Percentiles rank a stretch among this genome's conserved stretches.
Evolutionary conservation across 176 grass and related monocot genomes (phyloP).

Genomic region (Oryza punctata): DNA sequence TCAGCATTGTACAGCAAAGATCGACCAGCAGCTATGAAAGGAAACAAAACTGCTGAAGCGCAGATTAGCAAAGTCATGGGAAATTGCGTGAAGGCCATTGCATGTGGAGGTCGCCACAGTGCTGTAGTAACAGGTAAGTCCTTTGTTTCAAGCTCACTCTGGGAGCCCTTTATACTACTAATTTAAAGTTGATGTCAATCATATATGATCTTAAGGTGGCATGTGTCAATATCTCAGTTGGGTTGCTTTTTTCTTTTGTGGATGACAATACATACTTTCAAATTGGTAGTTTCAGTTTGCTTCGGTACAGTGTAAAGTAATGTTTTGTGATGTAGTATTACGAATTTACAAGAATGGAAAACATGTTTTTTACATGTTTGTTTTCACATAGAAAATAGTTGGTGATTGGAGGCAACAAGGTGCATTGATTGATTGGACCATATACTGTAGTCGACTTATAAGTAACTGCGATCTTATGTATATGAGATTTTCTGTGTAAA

Average conservation of each 20-base stretch:
- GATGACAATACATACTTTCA: background rate
- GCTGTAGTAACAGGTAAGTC: slow-evolving; percentile 84
- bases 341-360: background rate
- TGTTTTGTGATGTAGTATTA: background rate
- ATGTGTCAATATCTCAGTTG: slow-evolving; percentile 5
- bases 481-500: background rate
- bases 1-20: slow-evolving; percentile 70
- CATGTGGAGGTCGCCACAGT: slow-evolving; percentile 97
- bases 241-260: slow-evolving; percentile 1
- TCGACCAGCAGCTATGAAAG: slow-evolving; percentile 46
- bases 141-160: slow-evolving; percentile 12
- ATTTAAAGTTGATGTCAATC: background rate
- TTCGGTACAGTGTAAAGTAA: background rate
- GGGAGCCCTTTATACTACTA: background rate
- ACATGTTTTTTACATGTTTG: background rate
- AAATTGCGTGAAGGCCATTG: slow-evolving; percentile 86
- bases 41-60: slow-evolving; percentile 68
- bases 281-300: background rate
- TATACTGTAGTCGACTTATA: background rate
- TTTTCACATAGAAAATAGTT: background rate
- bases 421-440: background rate
- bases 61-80: slow-evolving; percentile 60
- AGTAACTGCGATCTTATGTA: background rate
- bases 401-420: slow-evolving; percentile 1
- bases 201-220: background rate